Conservation (phyloP, 176 grass and related monocot genomes). For the Secale cereale region DNA sequence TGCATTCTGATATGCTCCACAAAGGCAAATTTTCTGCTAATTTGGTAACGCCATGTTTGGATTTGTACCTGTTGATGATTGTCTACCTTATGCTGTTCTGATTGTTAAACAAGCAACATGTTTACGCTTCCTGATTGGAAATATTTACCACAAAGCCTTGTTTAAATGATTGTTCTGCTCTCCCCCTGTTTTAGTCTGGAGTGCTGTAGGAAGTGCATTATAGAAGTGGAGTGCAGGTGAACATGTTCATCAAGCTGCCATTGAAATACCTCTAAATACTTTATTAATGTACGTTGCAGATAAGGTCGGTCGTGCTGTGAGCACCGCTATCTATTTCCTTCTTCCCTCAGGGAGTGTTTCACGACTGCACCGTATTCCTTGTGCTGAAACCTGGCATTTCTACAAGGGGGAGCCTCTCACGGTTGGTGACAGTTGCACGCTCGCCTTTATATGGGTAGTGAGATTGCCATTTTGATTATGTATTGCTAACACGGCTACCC, state of each 20-base stretch:
- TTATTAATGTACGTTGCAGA: conserved; percentile 41
- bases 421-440: conserved; percentile 28
- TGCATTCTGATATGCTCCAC: neutral
- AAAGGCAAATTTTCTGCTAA: neutral
- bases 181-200: neutral
- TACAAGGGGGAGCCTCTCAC: conserved; percentile 98
- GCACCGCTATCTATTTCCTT: conserved; percentile 90
- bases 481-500: neutral
- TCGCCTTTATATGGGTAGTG: neutral
- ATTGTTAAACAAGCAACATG: neutral
- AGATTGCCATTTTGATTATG: neutral
- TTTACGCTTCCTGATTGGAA: conserved; percentile 1
- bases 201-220: neutral
- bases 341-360: conserved; percentile 76
- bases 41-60: neutral
- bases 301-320: conserved; percentile 79
- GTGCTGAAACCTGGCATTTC: conserved; percentile 97
- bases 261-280: conserved; percentile 18
- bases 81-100: neutral
- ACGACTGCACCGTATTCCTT: conserved; percentile 90
- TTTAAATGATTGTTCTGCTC: neutral
- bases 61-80: neutral
- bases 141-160: neutral
- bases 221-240: neutral
- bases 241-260: neutral